These are phyloP conservation scores for Cucurbita moschata DNA, from an alignment of 306 rosid genomes.

Conservation along the genomic window DNA sequence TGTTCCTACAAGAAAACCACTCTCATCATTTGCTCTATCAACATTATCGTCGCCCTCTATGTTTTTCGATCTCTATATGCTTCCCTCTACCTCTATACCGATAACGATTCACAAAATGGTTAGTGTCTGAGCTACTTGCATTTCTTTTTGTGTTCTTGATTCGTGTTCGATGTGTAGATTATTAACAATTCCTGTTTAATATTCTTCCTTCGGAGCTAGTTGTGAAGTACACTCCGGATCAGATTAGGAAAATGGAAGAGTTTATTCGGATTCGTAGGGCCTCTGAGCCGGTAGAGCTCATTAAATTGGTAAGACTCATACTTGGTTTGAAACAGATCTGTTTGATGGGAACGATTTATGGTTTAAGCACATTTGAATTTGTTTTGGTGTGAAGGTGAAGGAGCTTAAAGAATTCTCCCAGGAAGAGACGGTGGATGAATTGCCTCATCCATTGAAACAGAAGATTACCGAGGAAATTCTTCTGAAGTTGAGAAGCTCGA, in stretches of 20 bases:
- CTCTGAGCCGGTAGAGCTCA: constrained; percentile 52
- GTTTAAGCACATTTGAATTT: background rate
- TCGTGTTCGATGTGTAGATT: background rate
- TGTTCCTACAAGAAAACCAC: constrained; percentile 81
- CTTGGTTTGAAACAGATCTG: background rate
- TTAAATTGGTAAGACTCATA: constrained; percentile 49
- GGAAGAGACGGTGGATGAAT: constrained; percentile 25
- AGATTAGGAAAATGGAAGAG: constrained; percentile 83
- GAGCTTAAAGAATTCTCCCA: constrained; percentile 40
- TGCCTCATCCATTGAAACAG: constrained; percentile 60
- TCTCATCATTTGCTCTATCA: constrained; percentile 57
- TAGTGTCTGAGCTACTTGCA: constrained; percentile 7
- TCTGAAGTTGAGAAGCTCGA: constrained; percentile 42
- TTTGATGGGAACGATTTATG: background rate
- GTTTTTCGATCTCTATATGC: constrained; percentile 79
- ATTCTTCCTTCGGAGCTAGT: constrained; percentile 24
- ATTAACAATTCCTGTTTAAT: constrained; percentile 2
- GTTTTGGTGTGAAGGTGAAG: constrained; percentile 42
- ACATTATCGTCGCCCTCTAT: constrained; percentile 79
- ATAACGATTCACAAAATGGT: constrained; percentile 43
- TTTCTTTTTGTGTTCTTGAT: background rate
- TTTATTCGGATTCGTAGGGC: constrained; percentile 50
- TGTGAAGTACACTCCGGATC: constrained; percentile 67
- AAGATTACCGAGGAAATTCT: constrained; percentile 50
- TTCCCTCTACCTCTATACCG: constrained; percentile 77